Base-by-base conservation (phyloP, 225 moss, liverwort and hornwort genomes). In the Asterella californica region DNA sequence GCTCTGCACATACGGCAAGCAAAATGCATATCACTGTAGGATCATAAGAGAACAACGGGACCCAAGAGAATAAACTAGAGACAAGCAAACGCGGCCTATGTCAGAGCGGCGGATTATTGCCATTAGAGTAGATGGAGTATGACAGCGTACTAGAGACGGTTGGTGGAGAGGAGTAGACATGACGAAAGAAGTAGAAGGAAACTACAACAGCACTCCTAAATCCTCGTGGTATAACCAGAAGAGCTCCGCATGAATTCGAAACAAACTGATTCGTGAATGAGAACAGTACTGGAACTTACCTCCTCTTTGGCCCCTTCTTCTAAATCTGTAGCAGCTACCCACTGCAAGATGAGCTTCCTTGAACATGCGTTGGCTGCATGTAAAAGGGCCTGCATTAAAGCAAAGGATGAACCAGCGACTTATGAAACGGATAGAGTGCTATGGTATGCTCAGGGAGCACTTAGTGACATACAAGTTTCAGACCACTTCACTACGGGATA, bases 331-430 rank as follows among this genome's bases (percentile, higher is more conserved):
- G 97, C 93, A 45, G 94, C 83, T 65, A 99, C 93, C 97, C 97
- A 99, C 78, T 89, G 86, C 88, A 99, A 83, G 59, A 88, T 90
- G 80, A 99, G 77, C 83, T 99, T 99, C 80, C 97, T 89, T 47
- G 92, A 92, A 61, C 91, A 93, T 59, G 91, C 96, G 82, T 91
- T 93, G 69, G 92, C 90, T 66, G 96, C 93, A 84, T 94, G 94
- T 72, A 94, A 84, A 22, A 97, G 88, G 33, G 96, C 94, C 96
- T 96, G 88, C 81, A 76, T 1, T 68, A 38, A 22, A 22, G 42
- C 5, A 71, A n/a, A 61, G 60, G n/a, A 21, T n/a, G 60, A 21
- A 61, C 4, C 4, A 61, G 22, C 22, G 2, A 42, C 7, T 42
- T 2, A 42, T 42, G 42, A 7, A 42, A 42, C 42, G 7, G 4